phyloP scores from a whole-genome alignment of 306 rosid species.

The Gillenia trifoliata region DNA sequence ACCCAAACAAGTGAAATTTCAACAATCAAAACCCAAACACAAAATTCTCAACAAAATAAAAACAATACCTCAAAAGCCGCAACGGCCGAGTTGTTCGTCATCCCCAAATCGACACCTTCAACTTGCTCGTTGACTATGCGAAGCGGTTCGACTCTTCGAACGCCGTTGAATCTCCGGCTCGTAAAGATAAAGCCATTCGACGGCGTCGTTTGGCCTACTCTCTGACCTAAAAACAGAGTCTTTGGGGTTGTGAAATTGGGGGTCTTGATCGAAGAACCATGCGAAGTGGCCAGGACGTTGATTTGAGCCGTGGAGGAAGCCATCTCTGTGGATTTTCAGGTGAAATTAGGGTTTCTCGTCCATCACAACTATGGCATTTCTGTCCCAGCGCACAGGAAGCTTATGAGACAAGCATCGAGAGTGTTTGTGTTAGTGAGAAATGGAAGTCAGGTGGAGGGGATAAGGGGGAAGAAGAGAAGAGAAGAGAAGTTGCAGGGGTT shows the following conservation, averaged over 20 bases:
- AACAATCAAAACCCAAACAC: not conserved
- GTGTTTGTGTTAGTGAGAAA: conserved; percentile 21
- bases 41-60: not conserved
- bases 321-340: conserved; percentile 20
- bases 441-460: not conserved
- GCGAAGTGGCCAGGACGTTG: conserved; percentile 56
- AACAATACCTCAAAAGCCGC: conserved; percentile 67
- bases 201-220: conserved; percentile 21
- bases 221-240: conserved; percentile 52
- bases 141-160: conserved; percentile 32
- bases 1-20: not conserved
- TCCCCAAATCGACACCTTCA: conserved; percentile 77
- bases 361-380: conserved; percentile 84
- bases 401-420: conserved; percentile 84
- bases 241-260: conserved; percentile 26
- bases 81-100: conserved; percentile 79
- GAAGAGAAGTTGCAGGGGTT: conserved; percentile 4
- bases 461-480: conserved; percentile 3
- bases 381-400: conserved; percentile 98
- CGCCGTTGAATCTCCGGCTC: conserved; percentile 18
- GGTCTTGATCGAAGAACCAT: conserved; percentile 22
- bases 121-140: conserved; percentile 75
- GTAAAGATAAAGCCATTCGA: conserved; percentile 20
- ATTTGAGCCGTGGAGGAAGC: conserved; percentile 62
- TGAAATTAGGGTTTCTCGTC: conserved; percentile 21